Percentiles rank a stretch among this genome's conserved stretches.
Conservation (phyloP, 2,329 filamentous ascomycete genomes). For the Cyphellophora europaea region DNA sequence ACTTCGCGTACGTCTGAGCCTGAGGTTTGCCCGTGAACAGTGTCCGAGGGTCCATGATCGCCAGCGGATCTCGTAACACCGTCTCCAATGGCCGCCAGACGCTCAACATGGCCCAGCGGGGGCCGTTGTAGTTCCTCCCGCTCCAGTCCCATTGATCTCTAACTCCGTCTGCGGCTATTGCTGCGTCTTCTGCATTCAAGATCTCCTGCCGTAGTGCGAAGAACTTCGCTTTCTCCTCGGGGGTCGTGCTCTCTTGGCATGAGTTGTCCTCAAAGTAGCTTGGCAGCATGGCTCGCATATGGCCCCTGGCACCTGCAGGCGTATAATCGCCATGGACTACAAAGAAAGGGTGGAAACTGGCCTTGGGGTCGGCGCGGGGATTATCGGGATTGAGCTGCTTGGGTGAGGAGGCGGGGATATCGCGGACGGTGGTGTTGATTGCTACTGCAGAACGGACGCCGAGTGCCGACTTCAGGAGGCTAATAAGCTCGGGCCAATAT, state of each 20-base stretch:
- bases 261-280: conserved; percentile 7
- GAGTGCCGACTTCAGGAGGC: conserved; percentile 3
- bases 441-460: conserved; percentile 4
- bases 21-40: conserved; percentile 1
- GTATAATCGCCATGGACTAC: conserved; percentile 9
- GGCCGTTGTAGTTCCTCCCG: conserved; percentile 7
- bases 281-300: conserved; percentile 4
- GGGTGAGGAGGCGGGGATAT: conserved; percentile 1
- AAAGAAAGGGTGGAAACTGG: conserved; percentile 5
- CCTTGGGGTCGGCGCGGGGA: background rate
- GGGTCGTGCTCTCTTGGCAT: conserved; percentile 2
- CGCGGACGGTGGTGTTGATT: conserved; percentile 4
- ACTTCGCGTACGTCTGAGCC: background rate
- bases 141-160: conserved; percentile 6
- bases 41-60: conserved; percentile 8
- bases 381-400: conserved; percentile 1
- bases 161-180: conserved; percentile 5
- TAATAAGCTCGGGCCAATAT: conserved; percentile 8
- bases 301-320: conserved; percentile 2
- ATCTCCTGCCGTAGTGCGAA: conserved; percentile 3
- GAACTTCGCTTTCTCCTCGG: conserved; percentile 4
- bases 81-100: conserved; percentile 20
- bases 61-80: conserved; percentile 17
- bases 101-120: conserved; percentile 13
- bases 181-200: conserved; percentile 5